Evolutionary conservation across 2,329 filamentous ascomycete genomes (phyloP).

Genomic region (Furcasterigmium furcatum): DNA sequence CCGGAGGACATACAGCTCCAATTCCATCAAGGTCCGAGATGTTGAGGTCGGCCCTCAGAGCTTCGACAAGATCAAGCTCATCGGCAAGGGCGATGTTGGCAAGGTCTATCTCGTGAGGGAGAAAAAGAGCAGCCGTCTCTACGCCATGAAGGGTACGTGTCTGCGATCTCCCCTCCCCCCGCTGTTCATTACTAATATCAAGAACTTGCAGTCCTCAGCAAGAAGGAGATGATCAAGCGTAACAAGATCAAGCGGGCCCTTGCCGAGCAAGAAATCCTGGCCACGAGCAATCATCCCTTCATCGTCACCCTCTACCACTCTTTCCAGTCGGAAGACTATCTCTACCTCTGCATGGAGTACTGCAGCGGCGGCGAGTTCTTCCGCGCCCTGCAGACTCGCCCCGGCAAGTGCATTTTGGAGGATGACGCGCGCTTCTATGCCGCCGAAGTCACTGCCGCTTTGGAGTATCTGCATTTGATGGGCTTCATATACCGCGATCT

Average conservation of each 20-base stretch:
- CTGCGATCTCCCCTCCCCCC: neutral
- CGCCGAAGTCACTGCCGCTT: slow-evolving; percentile 90
- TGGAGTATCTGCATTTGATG: slow-evolving; percentile 98
- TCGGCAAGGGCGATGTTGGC: slow-evolving; percentile 96
- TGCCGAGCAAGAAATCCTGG: slow-evolving; percentile 95
- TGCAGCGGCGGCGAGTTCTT: slow-evolving; percentile 99
- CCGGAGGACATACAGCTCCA: slow-evolving; percentile 94
- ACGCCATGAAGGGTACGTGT: slow-evolving; percentile 92
- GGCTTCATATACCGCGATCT: slow-evolving; percentile 98
- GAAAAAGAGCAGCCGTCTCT: slow-evolving; percentile 93
- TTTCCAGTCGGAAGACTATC: slow-evolving; percentile 97
- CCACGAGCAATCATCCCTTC: slow-evolving; percentile 97
- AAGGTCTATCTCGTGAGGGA: slow-evolving; percentile 97
- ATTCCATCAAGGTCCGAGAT: slow-evolving; percentile 97
- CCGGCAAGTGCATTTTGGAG: slow-evolving; percentile 95
- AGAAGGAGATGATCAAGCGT: slow-evolving; percentile 99
- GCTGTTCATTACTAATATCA: neutral
- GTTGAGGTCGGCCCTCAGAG: slow-evolving; percentile 94
- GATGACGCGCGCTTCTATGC: slow-evolving; percentile 97
- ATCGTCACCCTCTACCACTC: slow-evolving; percentile 99
- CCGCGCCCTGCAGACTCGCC: slow-evolving; percentile 89
- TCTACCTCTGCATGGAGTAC: slow-evolving; percentile 99
- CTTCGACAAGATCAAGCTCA: slow-evolving; percentile 99
- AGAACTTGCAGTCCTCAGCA: slow-evolving; percentile 78
- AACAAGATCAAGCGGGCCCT: slow-evolving; percentile 99